phyloP scores from a whole-genome alignment of 768 basidiomycete species.

The Lentinus brumalis region DNA sequence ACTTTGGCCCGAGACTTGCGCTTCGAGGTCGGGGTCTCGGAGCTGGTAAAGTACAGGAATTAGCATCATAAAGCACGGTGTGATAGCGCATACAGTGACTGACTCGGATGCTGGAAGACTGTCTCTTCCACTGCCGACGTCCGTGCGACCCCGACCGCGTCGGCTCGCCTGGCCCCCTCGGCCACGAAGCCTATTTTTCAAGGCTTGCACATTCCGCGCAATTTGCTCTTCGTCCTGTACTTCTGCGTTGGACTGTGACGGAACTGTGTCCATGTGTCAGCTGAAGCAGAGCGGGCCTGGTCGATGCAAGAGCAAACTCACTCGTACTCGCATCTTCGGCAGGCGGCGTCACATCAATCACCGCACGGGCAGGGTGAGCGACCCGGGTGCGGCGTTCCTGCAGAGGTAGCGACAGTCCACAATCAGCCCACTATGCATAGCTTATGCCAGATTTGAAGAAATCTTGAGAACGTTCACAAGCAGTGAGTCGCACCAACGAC shows the following conservation, averaged over 20 bases:
- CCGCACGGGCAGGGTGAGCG: slow-evolving; percentile 39
- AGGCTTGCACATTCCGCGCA: slow-evolving; percentile 85
- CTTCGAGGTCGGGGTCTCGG: slow-evolving; percentile 53
- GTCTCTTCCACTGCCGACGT: slow-evolving; percentile 58
- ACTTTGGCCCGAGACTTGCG: slow-evolving; percentile 61
- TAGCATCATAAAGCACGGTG: background rate
- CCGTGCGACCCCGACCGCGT: slow-evolving; percentile 48
- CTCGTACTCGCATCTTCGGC: slow-evolving; percentile 64
- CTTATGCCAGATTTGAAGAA: too few species aligned
- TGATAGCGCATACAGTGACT: slow-evolving; percentile 27
- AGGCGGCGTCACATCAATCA: slow-evolving; percentile 45
- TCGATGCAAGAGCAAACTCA: slow-evolving; percentile 31
- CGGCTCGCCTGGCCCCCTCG: slow-evolving; percentile 64
- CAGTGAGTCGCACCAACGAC: too few species aligned
- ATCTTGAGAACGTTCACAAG: too few species aligned
- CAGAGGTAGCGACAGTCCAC: background rate
- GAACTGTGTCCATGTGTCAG: slow-evolving; percentile 36
- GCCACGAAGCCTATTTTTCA: slow-evolving; percentile 83
- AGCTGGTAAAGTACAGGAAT: slow-evolving; percentile 38
- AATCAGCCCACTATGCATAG: too few species aligned
- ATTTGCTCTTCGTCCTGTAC: slow-evolving; percentile 87
- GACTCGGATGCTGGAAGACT: slow-evolving; percentile 73
- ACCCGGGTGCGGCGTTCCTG: slow-evolving; percentile 77
- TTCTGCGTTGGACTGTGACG: slow-evolving; percentile 49
- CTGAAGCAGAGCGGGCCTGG: slow-evolving; percentile 1